These are phyloP conservation scores for Tylopilus felleus DNA, from an alignment of 768 basidiomycete genomes.

Conservation along the genomic window DNA sequence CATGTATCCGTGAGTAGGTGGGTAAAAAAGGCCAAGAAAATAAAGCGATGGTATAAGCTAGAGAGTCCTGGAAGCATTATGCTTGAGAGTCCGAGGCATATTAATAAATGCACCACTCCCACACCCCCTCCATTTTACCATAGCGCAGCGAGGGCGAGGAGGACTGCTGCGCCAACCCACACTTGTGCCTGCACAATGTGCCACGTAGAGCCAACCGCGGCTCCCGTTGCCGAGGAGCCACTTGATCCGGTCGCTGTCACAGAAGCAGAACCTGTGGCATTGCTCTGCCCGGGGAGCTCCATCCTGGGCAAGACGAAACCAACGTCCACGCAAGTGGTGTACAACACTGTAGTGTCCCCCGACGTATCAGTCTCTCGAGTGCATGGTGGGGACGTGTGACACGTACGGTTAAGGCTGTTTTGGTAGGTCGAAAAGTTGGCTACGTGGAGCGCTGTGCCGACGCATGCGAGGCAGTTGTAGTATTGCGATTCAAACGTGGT, in stretches of 20 bases:
- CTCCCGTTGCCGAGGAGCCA: not conserved
- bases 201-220: not conserved
- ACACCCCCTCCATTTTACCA: slow-evolving; percentile 7
- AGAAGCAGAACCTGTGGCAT: not conserved
- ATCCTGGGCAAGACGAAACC: slow-evolving; percentile 24
- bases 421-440: slow-evolving; percentile 32
- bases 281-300: slow-evolving; percentile 27
- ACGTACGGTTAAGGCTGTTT: slow-evolving; percentile 35
- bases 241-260: not conserved
- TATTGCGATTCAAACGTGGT: slow-evolving; percentile 37
- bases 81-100: not conserved
- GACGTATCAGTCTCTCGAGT: too few species aligned
- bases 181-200: not conserved
- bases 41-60: slow-evolving; percentile 6
- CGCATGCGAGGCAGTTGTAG: slow-evolving; percentile 43
- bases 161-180: slow-evolving; percentile 2
- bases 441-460: slow-evolving; percentile 26
- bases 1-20: not conserved
- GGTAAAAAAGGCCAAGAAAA: not conserved
- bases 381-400: too few species aligned
- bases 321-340: slow-evolving; percentile 23
- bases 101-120: not conserved
- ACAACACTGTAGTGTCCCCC: slow-evolving; percentile 17
- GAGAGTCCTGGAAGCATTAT: not conserved
- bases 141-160: slow-evolving; percentile 7